Conservation (phyloP, 225 moss, liverwort and hornwort genomes). For the Pleurozium schreberi region DNA sequence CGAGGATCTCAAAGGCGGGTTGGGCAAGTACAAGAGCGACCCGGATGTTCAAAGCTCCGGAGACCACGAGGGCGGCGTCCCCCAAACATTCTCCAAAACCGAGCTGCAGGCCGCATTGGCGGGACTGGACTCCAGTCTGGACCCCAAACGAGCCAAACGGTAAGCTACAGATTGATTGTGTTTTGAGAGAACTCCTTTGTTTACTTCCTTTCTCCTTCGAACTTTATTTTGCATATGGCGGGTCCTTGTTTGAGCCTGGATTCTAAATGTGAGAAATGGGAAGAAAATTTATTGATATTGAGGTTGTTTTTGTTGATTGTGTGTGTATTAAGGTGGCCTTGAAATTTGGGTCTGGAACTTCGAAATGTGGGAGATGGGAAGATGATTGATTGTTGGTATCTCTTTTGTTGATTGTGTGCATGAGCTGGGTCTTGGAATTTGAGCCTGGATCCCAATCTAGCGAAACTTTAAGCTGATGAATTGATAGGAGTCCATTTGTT, state of each 20-base stretch:
- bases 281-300: background rate
- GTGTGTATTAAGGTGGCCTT: no score
- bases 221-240: no score
- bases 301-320: no score
- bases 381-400: background rate
- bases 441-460: background rate
- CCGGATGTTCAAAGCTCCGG: slow-evolving; percentile 78
- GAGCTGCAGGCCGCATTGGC: slow-evolving; percentile 59
- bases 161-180: background rate
- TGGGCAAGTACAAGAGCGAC: slow-evolving; percentile 76
- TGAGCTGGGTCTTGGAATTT: background rate
- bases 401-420: background rate
- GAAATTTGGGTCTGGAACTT: background rate
- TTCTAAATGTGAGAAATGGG: background rate
- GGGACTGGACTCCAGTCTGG: slow-evolving; percentile 76
- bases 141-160: slow-evolving; percentile 77
- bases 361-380: background rate
- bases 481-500: background rate
- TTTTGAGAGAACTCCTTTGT: background rate
- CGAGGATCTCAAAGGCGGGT: slow-evolving; percentile 62
- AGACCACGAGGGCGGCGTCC: slow-evolving; percentile 54
- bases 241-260: background rate
- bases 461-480: background rate
- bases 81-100: slow-evolving; percentile 47
- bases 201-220: no score